Conservation (phyloP, 192 early-diverging fungal genomes). For the Gaertneriomyces sp. region DNA sequence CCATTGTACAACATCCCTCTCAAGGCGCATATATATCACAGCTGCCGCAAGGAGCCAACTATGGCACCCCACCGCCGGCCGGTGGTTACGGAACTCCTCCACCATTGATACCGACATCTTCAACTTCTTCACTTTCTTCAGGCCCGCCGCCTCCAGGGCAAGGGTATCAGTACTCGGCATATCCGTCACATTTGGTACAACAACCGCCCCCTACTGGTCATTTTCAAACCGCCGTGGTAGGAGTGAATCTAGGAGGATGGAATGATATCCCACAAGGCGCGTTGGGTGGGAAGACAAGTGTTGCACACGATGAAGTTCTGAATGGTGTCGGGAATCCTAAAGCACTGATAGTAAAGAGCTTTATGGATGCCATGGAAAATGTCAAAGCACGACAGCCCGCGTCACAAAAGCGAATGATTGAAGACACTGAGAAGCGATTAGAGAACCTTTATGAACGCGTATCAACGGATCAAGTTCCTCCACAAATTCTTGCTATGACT, state of each 20-base stretch:
- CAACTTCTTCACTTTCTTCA: neutral
- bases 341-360: slow-evolving; percentile 22
- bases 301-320: slow-evolving; percentile 26
- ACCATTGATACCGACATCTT: slow-evolving; percentile 8
- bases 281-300: slow-evolving; percentile 5
- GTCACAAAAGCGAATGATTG: slow-evolving; percentile 33
- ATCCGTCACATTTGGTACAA: slow-evolving; percentile 16
- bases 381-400: slow-evolving; percentile 19
- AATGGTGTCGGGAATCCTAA: slow-evolving; percentile 26
- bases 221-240: slow-evolving; percentile 36
- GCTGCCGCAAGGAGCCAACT: slow-evolving; percentile 5
- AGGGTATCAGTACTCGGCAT: slow-evolving; percentile 14
- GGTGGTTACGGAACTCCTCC: slow-evolving; percentile 28
- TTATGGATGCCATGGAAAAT: slow-evolving; percentile 34
- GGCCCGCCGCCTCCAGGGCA: neutral
- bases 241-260: slow-evolving; percentile 34
- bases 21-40: too few species aligned
- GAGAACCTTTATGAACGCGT: slow-evolving; percentile 46
- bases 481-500: slow-evolving; percentile 22
- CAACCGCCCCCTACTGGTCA: slow-evolving; percentile 12
- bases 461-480: slow-evolving; percentile 19
- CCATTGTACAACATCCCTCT: too few species aligned
- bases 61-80: slow-evolving; percentile 27
- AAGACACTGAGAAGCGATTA: slow-evolving; percentile 47
- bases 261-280: slow-evolving; percentile 23